A percentile compares a stretch with the other conserved stretches of the same genome.
These are phyloP conservation scores for Coniferiporia weirii DNA, from an alignment of 1,284 basidiomycete species.

Conservation along the genomic window DNA sequence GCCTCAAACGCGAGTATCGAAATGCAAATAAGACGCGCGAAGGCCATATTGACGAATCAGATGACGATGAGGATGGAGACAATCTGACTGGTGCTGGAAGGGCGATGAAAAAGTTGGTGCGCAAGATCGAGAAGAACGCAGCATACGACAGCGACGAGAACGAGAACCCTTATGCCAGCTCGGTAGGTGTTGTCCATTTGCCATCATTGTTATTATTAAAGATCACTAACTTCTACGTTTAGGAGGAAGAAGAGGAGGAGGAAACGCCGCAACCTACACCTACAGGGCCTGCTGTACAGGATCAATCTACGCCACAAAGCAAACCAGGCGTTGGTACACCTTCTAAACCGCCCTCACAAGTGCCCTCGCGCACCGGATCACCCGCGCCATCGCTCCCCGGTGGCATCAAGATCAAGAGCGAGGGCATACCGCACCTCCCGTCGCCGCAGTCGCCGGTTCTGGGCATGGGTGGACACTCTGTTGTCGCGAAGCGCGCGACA, in stretches of 20 bases:
- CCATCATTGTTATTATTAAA: not conserved
- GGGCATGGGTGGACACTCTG: constrained; percentile 59
- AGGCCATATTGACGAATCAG: constrained; percentile 62
- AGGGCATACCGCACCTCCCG: not conserved
- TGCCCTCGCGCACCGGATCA: constrained; percentile 11
- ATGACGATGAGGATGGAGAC: constrained; percentile 58
- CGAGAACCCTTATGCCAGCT: constrained; percentile 74
- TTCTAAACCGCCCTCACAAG: constrained; percentile 1
- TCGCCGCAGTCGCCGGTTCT: constrained; percentile 36
- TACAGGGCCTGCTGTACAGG: constrained; percentile 51
- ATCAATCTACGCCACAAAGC: constrained; percentile 20
- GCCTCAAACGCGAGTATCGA: constrained; percentile 78
- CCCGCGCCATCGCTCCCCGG: not conserved
- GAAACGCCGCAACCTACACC: constrained; percentile 43
- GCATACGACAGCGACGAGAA: constrained; percentile 80
- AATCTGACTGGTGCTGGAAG: constrained; percentile 64
- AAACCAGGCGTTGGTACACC: too few relatives aligned
- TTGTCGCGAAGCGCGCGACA: constrained; percentile 79
- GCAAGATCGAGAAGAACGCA: constrained; percentile 65
- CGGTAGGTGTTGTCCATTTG: constrained; percentile 39
- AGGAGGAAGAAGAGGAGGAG: constrained; percentile 67
- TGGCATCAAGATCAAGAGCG: constrained; percentile 8
- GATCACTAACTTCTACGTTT: constrained; percentile 17
- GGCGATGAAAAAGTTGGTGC: constrained; percentile 73
- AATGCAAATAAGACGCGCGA: constrained; percentile 69